Evolutionary conservation across 352 stramenopile genomes (phyloP).

Genomic region (Phytophthora citrophthora): DNA sequence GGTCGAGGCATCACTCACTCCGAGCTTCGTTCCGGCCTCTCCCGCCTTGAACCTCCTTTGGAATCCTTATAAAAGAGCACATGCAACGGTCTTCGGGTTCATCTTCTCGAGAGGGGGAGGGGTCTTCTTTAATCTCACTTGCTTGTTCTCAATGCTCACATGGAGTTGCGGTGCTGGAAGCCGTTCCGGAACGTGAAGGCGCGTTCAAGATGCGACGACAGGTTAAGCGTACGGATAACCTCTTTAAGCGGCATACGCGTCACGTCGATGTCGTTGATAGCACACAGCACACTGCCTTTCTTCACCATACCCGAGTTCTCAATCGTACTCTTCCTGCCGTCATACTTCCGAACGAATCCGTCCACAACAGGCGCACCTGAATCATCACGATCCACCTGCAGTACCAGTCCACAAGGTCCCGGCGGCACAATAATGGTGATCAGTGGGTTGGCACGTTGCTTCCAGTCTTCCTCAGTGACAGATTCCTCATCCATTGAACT

Average conservation of each 20-base stretch:
- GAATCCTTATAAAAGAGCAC: slow-evolving; percentile 37
- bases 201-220: slow-evolving; percentile 73
- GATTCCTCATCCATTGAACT: slow-evolving; percentile 39
- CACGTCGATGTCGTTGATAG: slow-evolving; percentile 86
- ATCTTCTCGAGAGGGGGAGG: not conserved
- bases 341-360: slow-evolving; percentile 74
- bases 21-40: slow-evolving; percentile 6
- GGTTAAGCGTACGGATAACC: slow-evolving; percentile 73
- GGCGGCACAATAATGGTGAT: slow-evolving; percentile 79
- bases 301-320: slow-evolving; percentile 75
- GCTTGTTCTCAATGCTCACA: slow-evolving; percentile 29
- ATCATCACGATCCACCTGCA: slow-evolving; percentile 53
- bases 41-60: slow-evolving; percentile 26
- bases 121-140: not conserved
- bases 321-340: slow-evolving; percentile 75
- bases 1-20: slow-evolving; percentile 3
- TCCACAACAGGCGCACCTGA: slow-evolving; percentile 64
- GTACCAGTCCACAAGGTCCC: slow-evolving; percentile 71
- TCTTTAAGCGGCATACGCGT: slow-evolving; percentile 67
- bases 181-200: slow-evolving; percentile 78
- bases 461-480: slow-evolving; percentile 73
- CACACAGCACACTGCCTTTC: slow-evolving; percentile 70
- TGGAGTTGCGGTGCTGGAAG: slow-evolving; percentile 37
- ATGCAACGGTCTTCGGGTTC: slow-evolving; percentile 27
- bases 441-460: slow-evolving; percentile 63